Percentiles rank a stretch among this genome's conserved stretches.
Evolutionary conservation across 2,329 filamentous ascomycete species (phyloP).

Genomic region (Aspergillus transmontanensis): DNA sequence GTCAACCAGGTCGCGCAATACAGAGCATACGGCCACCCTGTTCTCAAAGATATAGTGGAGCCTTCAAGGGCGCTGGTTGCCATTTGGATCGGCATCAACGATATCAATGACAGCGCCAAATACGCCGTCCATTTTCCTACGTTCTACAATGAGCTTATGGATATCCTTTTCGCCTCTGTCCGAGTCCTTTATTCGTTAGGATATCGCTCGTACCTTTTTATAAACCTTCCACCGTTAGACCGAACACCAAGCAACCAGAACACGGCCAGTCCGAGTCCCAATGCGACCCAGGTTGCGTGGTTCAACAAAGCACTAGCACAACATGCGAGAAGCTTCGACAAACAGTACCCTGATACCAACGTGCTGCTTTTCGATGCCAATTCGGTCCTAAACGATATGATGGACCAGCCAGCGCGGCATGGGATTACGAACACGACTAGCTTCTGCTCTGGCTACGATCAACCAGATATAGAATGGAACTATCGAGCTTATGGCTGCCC

Average conservation of each 20-base stretch:
- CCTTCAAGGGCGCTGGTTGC: conserved; percentile 48
- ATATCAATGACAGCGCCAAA: conserved; percentile 55
- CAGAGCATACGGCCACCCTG: conserved; percentile 47
- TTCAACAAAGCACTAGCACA: conserved; percentile 47
- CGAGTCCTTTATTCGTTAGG: conserved; percentile 46
- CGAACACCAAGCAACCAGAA: conserved; percentile 44
- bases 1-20: conserved; percentile 56
- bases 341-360: conserved; percentile 34
- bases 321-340: conserved; percentile 39
- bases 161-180: conserved; percentile 46
- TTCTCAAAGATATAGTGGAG: conserved; percentile 35
- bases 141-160: conserved; percentile 49
- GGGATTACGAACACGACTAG: conserved; percentile 51
- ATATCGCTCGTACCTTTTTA: conserved; percentile 51
- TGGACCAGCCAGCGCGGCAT: conserved; percentile 46
- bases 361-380: conserved; percentile 52
- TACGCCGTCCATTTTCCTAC: conserved; percentile 48
- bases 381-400: conserved; percentile 42
- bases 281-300: conserved; percentile 48
- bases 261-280: conserved; percentile 43
- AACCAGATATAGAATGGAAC: conserved; percentile 48
- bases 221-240: conserved; percentile 56
- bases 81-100: conserved; percentile 61
- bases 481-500: conserved; percentile 50
- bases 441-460: conserved; percentile 50